Percentiles rank a stretch among this genome's conserved stretches.
Conservation (phyloP, 1,139 yeast genomes). For the Kurtzmaniella natalensis region DNA sequence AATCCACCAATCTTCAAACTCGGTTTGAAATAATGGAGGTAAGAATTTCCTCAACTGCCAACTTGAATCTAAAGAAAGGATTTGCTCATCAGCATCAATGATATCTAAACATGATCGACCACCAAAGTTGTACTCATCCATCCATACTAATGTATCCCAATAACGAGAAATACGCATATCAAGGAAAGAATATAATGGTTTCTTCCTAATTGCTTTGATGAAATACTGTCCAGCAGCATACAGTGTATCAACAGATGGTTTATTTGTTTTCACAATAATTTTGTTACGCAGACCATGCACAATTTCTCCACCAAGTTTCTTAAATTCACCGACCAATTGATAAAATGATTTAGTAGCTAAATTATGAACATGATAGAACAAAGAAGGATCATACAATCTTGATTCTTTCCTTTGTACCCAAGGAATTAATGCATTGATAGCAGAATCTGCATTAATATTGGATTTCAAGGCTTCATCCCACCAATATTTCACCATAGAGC, state of each 20-base stretch:
- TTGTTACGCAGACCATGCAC: constrained; percentile 81
- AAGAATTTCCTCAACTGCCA: constrained; percentile 82
- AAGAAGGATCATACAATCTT: constrained; percentile 66
- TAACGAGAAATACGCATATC: constrained; percentile 72
- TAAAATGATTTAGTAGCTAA: constrained; percentile 78
- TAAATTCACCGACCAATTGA: constrained; percentile 79
- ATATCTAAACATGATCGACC: constrained; percentile 73
- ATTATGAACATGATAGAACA: constrained; percentile 86
- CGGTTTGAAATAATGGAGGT: constrained; percentile 71
- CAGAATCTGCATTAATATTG: constrained; percentile 71
- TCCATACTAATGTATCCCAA: constrained; percentile 93
- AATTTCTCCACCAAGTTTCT: constrained; percentile 69
- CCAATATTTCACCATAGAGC: constrained; percentile 80
- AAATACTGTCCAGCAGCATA: constrained; percentile 92
- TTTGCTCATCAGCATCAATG: constrained; percentile 51
- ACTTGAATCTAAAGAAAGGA: constrained; percentile 54
- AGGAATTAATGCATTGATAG: constrained; percentile 76
- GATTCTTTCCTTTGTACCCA: constrained; percentile 86
- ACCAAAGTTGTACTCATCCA: constrained; percentile 86
- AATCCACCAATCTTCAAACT: constrained; percentile 84
- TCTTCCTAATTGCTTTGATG: constrained; percentile 72
- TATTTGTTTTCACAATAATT: constrained; percentile 68
- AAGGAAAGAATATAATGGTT: constrained; percentile 77
- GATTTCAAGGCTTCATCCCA: constrained; percentile 86
- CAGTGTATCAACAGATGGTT: constrained; percentile 78